phyloP scores from a whole-genome alignment of 2,329 filamentous ascomycete genomes.

The Penicillium expansum region DNA sequence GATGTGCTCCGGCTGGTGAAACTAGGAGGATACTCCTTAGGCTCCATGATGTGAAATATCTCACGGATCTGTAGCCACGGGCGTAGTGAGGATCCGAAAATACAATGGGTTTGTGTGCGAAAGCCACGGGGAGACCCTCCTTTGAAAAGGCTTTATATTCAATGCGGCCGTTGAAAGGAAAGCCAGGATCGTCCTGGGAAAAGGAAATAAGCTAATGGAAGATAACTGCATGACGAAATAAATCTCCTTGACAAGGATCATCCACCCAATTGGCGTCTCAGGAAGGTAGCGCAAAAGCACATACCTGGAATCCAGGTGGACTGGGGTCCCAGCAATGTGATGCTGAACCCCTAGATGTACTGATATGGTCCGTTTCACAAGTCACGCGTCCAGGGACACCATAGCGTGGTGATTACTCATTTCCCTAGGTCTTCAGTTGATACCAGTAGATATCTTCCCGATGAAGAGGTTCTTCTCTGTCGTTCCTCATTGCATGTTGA shows the following conservation, averaged over 20 bases:
- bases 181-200: background rate
- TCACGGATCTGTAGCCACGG: background rate
- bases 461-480: background rate
- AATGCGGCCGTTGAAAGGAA: background rate
- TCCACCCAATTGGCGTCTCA: background rate
- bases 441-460: background rate
- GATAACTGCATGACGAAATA: conserved; percentile 16
- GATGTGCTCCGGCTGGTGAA: conserved; percentile 2
- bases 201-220: conserved; percentile 5
- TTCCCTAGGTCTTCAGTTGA: background rate
- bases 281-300: conserved; percentile 2
- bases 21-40: conserved; percentile 12
- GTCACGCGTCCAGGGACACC: background rate
- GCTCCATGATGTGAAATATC: background rate
- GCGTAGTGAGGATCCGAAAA: background rate
- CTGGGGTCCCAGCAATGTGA: conserved; percentile 13
- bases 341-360: conserved; percentile 14
- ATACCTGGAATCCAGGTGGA: conserved; percentile 13
- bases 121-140: background rate
- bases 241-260: background rate
- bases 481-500: background rate
- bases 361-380: background rate
- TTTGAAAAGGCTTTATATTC: conserved; percentile 2
- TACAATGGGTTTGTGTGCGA: background rate
- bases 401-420: background rate